A percentile compares a stretch with the other conserved stretches of the same genome.
Evolutionary conservation across 225 moss, liverwort and hornwort genomes (phyloP).

Genomic region (Sphagnum tenellum): DNA sequence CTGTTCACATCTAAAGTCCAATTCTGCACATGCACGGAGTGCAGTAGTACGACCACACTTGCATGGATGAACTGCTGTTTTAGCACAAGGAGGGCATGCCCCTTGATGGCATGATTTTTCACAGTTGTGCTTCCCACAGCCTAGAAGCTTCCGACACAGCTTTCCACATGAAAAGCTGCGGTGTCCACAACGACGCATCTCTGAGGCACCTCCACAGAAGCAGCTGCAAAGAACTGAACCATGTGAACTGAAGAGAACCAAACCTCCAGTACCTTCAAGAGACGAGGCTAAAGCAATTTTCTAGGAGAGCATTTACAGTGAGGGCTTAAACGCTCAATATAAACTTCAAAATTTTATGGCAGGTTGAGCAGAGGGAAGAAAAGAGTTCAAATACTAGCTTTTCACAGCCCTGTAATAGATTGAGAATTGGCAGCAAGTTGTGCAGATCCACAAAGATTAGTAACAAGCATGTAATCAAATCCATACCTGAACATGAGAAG

Average conservation of each 20-base stretch:
- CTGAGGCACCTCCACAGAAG: constrained; percentile 58
- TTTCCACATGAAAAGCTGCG: constrained; percentile 71
- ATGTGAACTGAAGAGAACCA: constrained; percentile 1
- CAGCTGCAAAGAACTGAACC: constrained; percentile 26
- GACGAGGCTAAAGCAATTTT: too few species aligned
- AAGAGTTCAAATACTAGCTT: too few species aligned
- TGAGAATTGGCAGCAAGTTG: too few species aligned
- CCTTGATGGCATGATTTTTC: constrained; percentile 63
- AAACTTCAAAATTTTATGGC: too few species aligned
- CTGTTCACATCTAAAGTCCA: constrained; percentile 53
- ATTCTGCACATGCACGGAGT: constrained; percentile 56
- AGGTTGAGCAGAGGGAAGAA: too few species aligned
- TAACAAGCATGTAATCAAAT: too few species aligned
- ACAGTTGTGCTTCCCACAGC: constrained; percentile 67
- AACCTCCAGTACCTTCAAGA: too few species aligned
- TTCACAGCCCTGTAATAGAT: too few species aligned
- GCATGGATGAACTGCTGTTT: constrained; percentile 55
- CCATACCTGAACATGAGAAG: constrained; percentile 39
- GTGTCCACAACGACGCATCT: constrained; percentile 82
- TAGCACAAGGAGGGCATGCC: constrained; percentile 65
- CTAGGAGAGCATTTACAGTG: too few species aligned
- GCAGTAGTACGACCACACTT: constrained; percentile 59
- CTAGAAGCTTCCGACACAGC: constrained; percentile 44
- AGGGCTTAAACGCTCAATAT: too few species aligned
- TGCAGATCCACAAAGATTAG: too few species aligned